A percentile compares a stretch with the other conserved stretches of the same genome.
Evolutionary conservation across 2,329 filamentous ascomycete genomes (phyloP).

Genomic region (Fusarium sp.): DNA sequence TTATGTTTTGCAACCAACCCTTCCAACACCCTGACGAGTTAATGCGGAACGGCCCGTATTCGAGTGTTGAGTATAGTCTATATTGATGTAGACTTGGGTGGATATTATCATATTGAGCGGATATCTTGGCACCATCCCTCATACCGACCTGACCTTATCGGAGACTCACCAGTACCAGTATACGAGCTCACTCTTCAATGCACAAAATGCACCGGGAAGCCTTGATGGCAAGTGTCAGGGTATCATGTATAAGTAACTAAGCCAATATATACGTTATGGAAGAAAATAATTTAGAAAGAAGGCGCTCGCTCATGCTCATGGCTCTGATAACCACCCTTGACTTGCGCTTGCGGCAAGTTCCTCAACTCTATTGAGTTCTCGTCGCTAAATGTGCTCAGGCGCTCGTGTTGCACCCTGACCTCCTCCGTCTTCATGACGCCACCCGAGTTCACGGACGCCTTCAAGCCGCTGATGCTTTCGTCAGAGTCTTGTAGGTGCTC

Average conservation of each 20-base stretch:
- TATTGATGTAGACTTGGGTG: not conserved
- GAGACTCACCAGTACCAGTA: fast-evolving
- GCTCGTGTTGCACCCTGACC: conserved; percentile 44
- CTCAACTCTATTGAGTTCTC: conserved; percentile 41
- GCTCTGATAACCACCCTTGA: not conserved
- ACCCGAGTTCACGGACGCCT: conserved; percentile 11
- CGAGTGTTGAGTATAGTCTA: not conserved
- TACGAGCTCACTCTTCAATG: not conserved
- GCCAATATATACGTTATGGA: not conserved
- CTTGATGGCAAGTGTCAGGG: not conserved
- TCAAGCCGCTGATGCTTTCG: not conserved
- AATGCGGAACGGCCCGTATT: not conserved
- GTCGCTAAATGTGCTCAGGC: conserved; percentile 32
- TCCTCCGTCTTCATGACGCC: conserved; percentile 50
- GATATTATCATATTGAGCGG: not conserved
- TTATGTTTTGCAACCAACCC: not conserved
- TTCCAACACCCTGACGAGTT: not conserved
- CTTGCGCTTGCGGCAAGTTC: conserved; percentile 14
- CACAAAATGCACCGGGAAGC: no score
- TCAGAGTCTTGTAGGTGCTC: conserved; percentile 46
- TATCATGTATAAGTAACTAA: not conserved
- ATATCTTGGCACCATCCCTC: not conserved
- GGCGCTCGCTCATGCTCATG: not conserved
- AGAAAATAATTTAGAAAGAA: conserved; percentile 5
- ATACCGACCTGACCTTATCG: not conserved